phyloP scores from a whole-genome alignment of 2,329 filamentous ascomycete species.

The Rhynchosporium agropyri region DNA sequence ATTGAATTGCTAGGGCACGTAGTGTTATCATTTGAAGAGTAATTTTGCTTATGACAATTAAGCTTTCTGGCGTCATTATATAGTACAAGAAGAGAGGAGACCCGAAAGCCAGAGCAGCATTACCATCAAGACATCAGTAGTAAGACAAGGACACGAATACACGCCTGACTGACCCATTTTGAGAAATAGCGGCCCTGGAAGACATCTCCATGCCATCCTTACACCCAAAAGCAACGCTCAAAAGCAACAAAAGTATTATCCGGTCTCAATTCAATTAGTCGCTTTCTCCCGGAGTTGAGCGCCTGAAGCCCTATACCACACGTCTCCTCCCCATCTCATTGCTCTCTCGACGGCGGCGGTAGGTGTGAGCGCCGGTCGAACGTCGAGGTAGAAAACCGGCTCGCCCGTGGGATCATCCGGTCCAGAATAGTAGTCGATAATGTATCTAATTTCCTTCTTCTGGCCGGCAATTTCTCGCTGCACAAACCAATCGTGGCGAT shows the following conservation, averaged over 20 bases:
- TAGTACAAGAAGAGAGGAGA: constrained; percentile 31
- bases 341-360: constrained; percentile 78
- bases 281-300: constrained; percentile 37
- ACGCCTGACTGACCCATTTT: constrained; percentile 20
- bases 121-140: constrained; percentile 20
- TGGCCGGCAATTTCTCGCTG: constrained; percentile 69
- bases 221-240: constrained; percentile 17
- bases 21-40: neutral
- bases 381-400: constrained; percentile 94
- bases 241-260: constrained; percentile 17
- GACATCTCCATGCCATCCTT: constrained; percentile 13
- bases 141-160: constrained; percentile 9
- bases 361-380: constrained; percentile 84
- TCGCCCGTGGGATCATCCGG: constrained; percentile 75
- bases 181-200: constrained; percentile 12
- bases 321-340: constrained; percentile 87
- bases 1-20: neutral
- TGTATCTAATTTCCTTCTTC: constrained; percentile 80
- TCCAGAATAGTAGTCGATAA: constrained; percentile 95
- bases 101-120: constrained; percentile 17
- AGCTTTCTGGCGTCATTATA: constrained; percentile 18
- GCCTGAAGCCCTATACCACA: constrained; percentile 68
- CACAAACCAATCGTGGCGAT: constrained; percentile 97
- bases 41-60: neutral
- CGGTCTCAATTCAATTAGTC: constrained; percentile 19